Evolutionary conservation across 371 early-diverging fungal genomes (phyloP), one percentile per base, ranked within the genome.

Genomic region (Mortierella sp.): DNA sequence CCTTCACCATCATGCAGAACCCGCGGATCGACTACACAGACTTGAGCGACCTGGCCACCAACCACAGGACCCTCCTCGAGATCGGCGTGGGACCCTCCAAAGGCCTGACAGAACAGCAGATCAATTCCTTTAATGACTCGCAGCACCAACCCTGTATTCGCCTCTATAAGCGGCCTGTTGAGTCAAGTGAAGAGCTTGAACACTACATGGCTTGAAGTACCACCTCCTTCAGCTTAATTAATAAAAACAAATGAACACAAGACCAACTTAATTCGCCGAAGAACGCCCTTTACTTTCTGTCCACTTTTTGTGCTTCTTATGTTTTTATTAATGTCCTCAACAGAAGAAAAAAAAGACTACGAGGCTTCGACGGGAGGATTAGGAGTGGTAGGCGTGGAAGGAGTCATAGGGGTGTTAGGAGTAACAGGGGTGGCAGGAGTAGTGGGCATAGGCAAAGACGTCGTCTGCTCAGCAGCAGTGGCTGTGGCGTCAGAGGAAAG

Each of bases 1-100:
- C 72, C 54, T 86, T 86, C 48, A 79, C 82, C 21, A 82, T 86
- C 70, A 58, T 86, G 7, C 79, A 82, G 46, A 86, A 77, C 46
- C 82, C 81, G n/a, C 63, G 86, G 5, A 18, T 86, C 2, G 75
- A 79, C 35, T 29, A 75, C 35, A 12, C 51, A 14, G 80, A 79
- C 38, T 70, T 86, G 44, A 78, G 75, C 27, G 82, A 86, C 2
- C 73, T 86, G 1, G 54, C 76, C 32, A 32, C 27, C 29, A 60
- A 43, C 29, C 72, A 82, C 24, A 79, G 74, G 8, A 74, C 82
- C 0, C 76, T 86, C 27, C n/a, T 54, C 4, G 80, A 82, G 55
- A 14, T 86, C 11, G 86, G 86, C 7, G 32, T 84, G 16, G 84
- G 84, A 3, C 14, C 58, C 1, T 84, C 78, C 6, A 76, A 75